Evolutionary conservation across 805 yeast species (phyloP).

Genomic region (Kluyveromyces aestuarii): DNA sequence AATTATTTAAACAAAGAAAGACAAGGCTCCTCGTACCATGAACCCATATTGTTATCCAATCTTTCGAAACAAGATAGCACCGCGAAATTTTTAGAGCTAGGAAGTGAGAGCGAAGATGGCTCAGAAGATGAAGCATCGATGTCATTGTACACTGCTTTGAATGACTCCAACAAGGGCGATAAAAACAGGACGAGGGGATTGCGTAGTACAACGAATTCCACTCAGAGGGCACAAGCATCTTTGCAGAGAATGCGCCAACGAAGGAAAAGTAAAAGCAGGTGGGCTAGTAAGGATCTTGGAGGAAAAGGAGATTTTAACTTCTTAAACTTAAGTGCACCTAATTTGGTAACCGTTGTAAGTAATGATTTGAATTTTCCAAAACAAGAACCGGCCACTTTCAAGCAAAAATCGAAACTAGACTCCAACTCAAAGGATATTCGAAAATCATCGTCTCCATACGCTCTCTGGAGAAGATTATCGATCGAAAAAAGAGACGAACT

Average conservation of each 20-base stretch:
- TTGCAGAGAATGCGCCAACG: constrained; percentile 51
- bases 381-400: constrained; percentile 3
- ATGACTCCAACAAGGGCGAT: constrained; percentile 27
- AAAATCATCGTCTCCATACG: constrained; percentile 3
- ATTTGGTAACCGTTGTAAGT: constrained; percentile 18
- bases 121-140: constrained; percentile 59
- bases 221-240: constrained; percentile 60
- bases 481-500: constrained; percentile 21
- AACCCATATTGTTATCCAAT: neutral
- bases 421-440: constrained; percentile 5
- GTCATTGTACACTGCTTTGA: constrained; percentile 55
- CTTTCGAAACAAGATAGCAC: constrained; percentile 1
- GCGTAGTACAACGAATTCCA: constrained; percentile 37
- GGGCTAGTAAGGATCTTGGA: constrained; percentile 27
- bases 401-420: constrained; percentile 4
- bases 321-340: constrained; percentile 27
- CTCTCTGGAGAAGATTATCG: constrained; percentile 5
- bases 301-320: constrained; percentile 15
- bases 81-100: neutral
- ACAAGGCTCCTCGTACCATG: neutral
- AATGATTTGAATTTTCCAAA: constrained; percentile 5
- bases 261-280: constrained; percentile 41
- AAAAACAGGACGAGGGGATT: constrained; percentile 28
- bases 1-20: constrained; percentile 3
- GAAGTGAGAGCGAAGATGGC: constrained; percentile 11